These are phyloP conservation scores for Aspergillus bridgeri DNA, from an alignment of 495 filamentous ascomycete species.

Conservation along the genomic window DNA sequence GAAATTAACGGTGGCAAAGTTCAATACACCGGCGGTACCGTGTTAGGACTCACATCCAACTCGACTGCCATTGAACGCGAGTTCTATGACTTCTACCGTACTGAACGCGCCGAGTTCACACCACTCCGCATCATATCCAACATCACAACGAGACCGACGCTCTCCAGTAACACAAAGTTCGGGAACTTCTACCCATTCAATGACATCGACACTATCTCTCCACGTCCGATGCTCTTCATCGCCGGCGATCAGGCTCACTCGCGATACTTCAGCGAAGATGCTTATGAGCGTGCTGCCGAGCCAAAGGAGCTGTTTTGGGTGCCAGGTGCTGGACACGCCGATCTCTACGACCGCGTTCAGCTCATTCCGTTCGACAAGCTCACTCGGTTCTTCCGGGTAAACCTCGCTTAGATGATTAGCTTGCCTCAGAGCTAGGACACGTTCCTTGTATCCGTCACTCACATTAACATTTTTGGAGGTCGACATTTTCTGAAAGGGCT, in stretches of 20 bases:
- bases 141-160: constrained; percentile 21
- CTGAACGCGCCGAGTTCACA: constrained; percentile 21
- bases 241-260: constrained; percentile 27
- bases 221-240: constrained; percentile 27
- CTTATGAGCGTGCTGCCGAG: constrained; percentile 22
- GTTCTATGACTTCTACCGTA: constrained; percentile 29
- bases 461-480: too few relatives aligned
- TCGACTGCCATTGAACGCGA: constrained; percentile 15
- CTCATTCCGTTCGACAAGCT: constrained; percentile 26
- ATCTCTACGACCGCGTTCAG: constrained; percentile 25
- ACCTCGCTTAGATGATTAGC: constrained; percentile 10
- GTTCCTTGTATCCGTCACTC: too few relatives aligned
- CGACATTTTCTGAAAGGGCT: too few relatives aligned
- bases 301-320: constrained; percentile 29
- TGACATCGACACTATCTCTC: constrained; percentile 25
- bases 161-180: constrained; percentile 21
- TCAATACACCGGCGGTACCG: constrained; percentile 18
- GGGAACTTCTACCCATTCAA: constrained; percentile 30
- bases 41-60: constrained; percentile 15
- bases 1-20: constrained; percentile 18
- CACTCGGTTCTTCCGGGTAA: constrained; percentile 21
- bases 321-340: constrained; percentile 22
- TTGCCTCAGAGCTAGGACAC: too few relatives aligned
- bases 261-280: constrained; percentile 26
- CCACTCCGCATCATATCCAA: constrained; percentile 13